Percentiles rank a stretch among this genome's conserved stretches.
Conservation (phyloP, 1,284 basidiomycete species). For the Puccinia horiana region DNA sequence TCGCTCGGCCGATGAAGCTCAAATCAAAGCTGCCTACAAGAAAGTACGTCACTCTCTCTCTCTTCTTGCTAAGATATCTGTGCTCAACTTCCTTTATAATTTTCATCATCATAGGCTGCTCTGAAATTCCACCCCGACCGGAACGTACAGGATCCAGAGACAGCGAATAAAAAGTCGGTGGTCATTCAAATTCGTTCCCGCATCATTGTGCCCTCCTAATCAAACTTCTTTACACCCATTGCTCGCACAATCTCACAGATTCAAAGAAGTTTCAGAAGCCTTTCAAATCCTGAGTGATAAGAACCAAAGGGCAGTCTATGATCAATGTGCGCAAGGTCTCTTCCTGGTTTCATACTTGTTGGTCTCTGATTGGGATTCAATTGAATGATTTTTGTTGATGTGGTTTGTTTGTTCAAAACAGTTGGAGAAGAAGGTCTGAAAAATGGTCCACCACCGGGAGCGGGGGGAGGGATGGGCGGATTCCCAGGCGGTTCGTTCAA, state of each 20-base stretch:
- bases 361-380: not conserved
- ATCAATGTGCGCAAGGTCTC: slow-evolving; percentile 71
- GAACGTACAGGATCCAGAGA: slow-evolving; percentile 75
- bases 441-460: slow-evolving; percentile 32
- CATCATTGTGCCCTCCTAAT: slow-evolving; percentile 1
- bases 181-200: not conserved
- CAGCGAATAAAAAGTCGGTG: slow-evolving; percentile 73
- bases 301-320: slow-evolving; percentile 88
- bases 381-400: too few relatives aligned
- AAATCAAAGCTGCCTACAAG: slow-evolving; percentile 55
- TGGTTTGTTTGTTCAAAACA: not conserved
- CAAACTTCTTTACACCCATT: not conserved
- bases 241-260: not conserved
- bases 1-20: slow-evolving; percentile 56
- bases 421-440: slow-evolving; percentile 43
- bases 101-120: slow-evolving; percentile 62
- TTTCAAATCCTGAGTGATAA: slow-evolving; percentile 94
- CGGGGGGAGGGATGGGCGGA: not conserved
- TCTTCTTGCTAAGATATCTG: not conserved
- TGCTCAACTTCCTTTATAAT: not conserved
- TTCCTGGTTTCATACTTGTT: not conserved
- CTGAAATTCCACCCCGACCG: slow-evolving; percentile 91
- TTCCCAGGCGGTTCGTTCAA: slow-evolving; percentile 25
- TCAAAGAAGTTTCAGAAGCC: slow-evolving; percentile 78
- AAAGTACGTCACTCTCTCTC: slow-evolving; percentile 31